These are phyloP conservation scores for Vicia villosa DNA, from an alignment of 306 rosid genomes.

Conservation along the genomic window DNA sequence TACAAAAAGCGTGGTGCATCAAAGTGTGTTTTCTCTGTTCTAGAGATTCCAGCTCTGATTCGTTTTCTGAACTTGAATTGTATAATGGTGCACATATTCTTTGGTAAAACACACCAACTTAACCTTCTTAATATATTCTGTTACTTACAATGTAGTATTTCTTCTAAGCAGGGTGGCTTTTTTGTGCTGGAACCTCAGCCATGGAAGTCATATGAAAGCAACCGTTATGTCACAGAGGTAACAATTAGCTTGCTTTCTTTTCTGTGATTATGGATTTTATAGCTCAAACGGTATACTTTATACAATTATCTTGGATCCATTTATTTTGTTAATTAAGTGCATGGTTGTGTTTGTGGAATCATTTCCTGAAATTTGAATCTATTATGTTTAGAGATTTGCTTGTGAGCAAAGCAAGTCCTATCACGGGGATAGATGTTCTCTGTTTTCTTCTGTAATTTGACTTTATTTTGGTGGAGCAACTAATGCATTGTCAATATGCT, in stretches of 20 bases:
- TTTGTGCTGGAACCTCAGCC: slow-evolving; percentile 97
- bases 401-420: background rate
- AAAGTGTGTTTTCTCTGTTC: slow-evolving; percentile 10
- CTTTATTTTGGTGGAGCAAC: slow-evolving; percentile 7
- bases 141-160: slow-evolving; percentile 8
- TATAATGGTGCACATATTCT: slow-evolving; percentile 16
- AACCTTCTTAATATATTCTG: slow-evolving; percentile 2
- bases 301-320: background rate
- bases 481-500: slow-evolving; percentile 21
- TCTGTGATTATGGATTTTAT: slow-evolving; percentile 5
- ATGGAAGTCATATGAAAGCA: slow-evolving; percentile 80
- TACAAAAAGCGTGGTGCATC: too few species aligned
- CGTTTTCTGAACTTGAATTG: slow-evolving; percentile 16
- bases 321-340: slow-evolving; percentile 1
- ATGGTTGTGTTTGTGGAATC: slow-evolving; percentile 26
- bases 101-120: background rate
- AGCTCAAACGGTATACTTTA: slow-evolving; percentile 22
- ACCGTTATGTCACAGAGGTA: slow-evolving; percentile 50
- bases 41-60: slow-evolving; percentile 22
- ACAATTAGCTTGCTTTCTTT: slow-evolving; percentile 10
- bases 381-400: slow-evolving; percentile 27
- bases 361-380: slow-evolving; percentile 19
- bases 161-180: slow-evolving; percentile 77
- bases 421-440: slow-evolving; percentile 4
- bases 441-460: slow-evolving; percentile 13